phyloP scores from a whole-genome alignment of 1,284 basidiomycete species.

The Cystobasidium sp. region DNA sequence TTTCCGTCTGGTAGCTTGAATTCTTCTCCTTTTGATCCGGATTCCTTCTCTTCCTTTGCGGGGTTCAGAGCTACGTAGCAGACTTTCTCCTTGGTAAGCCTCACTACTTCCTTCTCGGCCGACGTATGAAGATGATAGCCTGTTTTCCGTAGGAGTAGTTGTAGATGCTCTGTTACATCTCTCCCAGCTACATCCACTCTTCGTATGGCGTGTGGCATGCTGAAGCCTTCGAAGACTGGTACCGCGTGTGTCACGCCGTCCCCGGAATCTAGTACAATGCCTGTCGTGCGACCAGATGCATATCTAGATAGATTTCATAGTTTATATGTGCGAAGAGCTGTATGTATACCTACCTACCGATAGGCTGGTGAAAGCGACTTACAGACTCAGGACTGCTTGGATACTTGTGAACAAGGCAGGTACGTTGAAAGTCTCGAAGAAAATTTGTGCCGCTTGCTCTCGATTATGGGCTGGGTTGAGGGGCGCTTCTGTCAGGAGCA shows the following conservation, averaged over 20 bases:
- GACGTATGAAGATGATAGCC: conserved; percentile 96
- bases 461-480: conserved; percentile 92
- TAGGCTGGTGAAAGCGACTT: conserved; percentile 55
- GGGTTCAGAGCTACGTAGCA: conserved; percentile 93
- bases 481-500: conserved; percentile 90
- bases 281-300: conserved; percentile 97
- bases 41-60: conserved; percentile 91
- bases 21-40: conserved; percentile 74
- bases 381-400: conserved; percentile 96
- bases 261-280: conserved; percentile 97
- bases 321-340: background rate
- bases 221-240: conserved; percentile 98
- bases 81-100: conserved; percentile 97
- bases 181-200: conserved; percentile 93
- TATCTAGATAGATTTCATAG: conserved; percentile 66
- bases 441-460: conserved; percentile 94
- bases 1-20: conserved; percentile 96
- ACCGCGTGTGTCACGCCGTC: conserved; percentile 99
- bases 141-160: conserved; percentile 88
- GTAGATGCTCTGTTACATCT: conserved; percentile 95
- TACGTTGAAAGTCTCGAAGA: conserved; percentile 99
- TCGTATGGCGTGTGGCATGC: conserved; percentile 97
- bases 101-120: conserved; percentile 94
- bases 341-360: conserved; percentile 35
- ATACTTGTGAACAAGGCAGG: conserved; percentile 96